A percentile compares a stretch with the other conserved stretches of the same genome.
These are phyloP conservation scores for Hypocrella siamensis DNA, from an alignment of 2,329 filamentous ascomycete species.

Conservation along the genomic window DNA sequence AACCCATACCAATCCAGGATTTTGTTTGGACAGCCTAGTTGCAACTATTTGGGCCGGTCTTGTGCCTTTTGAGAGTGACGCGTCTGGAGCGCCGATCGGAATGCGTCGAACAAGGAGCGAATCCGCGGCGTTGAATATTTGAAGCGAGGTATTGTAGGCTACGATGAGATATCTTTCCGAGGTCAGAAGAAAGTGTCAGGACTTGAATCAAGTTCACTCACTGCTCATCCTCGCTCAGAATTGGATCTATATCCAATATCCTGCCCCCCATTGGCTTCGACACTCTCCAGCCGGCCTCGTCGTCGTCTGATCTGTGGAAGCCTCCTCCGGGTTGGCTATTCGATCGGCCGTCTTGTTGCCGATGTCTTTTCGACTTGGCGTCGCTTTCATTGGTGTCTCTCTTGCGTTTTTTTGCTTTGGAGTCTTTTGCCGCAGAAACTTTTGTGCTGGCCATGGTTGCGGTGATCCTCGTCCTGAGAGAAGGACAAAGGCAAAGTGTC, in stretches of 20 bases:
- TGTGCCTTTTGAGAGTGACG: slow-evolving; percentile 10
- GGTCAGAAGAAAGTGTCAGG: not conserved
- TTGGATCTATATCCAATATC: slow-evolving; percentile 48
- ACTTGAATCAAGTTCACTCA: slow-evolving; percentile 28
- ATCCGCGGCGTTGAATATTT: slow-evolving; percentile 66
- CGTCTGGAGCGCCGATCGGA: slow-evolving; percentile 23
- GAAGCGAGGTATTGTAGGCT: slow-evolving; percentile 57
- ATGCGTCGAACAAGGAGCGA: slow-evolving; percentile 69
- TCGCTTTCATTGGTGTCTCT: slow-evolving; percentile 25
- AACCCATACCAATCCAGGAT: slow-evolving; percentile 39
- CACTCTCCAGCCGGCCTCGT: slow-evolving; percentile 36
- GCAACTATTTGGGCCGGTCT: slow-evolving; percentile 21
- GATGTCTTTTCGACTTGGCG: slow-evolving; percentile 24
- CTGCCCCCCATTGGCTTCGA: slow-evolving; percentile 50
- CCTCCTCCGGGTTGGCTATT: slow-evolving; percentile 1
- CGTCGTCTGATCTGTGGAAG: slow-evolving; percentile 11
- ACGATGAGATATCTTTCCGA: slow-evolving; percentile 54
- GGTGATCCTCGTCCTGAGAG: slow-evolving; percentile 1
- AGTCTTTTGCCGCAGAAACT: slow-evolving; percentile 16
- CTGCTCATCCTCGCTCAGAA: slow-evolving; percentile 46
- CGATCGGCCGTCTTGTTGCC: slow-evolving; percentile 12
- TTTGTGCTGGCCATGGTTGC: slow-evolving; percentile 19
- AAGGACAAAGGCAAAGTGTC: slow-evolving; percentile 3
- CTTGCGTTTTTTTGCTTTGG: slow-evolving; percentile 30
- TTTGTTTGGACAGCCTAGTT: slow-evolving; percentile 21